Conservation (phyloP, 208 protist genomes). For the Naegleria lovaniensis region DNA sequence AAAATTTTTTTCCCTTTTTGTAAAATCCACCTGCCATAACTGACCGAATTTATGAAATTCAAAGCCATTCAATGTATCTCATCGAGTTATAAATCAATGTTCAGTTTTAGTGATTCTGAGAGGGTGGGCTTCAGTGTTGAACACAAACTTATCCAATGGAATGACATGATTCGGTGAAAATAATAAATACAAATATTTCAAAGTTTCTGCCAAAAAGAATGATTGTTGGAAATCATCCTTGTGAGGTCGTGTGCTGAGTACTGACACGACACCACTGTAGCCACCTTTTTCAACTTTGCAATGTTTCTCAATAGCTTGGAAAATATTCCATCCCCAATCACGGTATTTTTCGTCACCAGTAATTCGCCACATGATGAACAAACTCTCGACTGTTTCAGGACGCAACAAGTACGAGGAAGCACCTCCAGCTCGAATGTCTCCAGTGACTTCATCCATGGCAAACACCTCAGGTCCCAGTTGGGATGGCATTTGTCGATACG, state of each 20-base stretch:
- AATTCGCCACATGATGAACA: slow-evolving; percentile 59
- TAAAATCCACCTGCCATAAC: no score
- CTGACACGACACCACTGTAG: slow-evolving; percentile 31
- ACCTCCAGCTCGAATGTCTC: not conserved
- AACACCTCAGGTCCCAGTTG: slow-evolving; percentile 55
- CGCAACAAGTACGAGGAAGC: slow-evolving; percentile 36
- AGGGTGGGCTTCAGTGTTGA: slow-evolving; percentile 81
- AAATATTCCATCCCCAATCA: slow-evolving; percentile 67
- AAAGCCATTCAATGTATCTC: no score
- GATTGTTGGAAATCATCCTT: slow-evolving; percentile 59
- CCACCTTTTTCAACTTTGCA: slow-evolving; percentile 24
- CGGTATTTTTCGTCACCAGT: slow-evolving; percentile 57
- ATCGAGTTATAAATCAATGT: not conserved
- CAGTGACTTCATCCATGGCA: slow-evolving; percentile 19
- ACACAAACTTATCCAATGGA: slow-evolving; percentile 72
- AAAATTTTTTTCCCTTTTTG: no score
- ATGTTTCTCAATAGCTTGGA: slow-evolving; percentile 49
- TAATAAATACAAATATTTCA: slow-evolving; percentile 80
- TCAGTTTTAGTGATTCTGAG: not conserved
- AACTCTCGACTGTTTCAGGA: slow-evolving; percentile 61
- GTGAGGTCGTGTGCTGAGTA: not conserved
- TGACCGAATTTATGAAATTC: no score
- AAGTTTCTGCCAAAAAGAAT: slow-evolving; percentile 79
- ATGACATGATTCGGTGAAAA: slow-evolving; percentile 56
- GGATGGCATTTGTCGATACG: slow-evolving; percentile 42